A percentile compares a stretch with the other conserved stretches of the same genome.
Evolutionary conservation across 2,329 filamentous ascomycete genomes (phyloP).

Genomic region (Elsinoe necatrix): DNA sequence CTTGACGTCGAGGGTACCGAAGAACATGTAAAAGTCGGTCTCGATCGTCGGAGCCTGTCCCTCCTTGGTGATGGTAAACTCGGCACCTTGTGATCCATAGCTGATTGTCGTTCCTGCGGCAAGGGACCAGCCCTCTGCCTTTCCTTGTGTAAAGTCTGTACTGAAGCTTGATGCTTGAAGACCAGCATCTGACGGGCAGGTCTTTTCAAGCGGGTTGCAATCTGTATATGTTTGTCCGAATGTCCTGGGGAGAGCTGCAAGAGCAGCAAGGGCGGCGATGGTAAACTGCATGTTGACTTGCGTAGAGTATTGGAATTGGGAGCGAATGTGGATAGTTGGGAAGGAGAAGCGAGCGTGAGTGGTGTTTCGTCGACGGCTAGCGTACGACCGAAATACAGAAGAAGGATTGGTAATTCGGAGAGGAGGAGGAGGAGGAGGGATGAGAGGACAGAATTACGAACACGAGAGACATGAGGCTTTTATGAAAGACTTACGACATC

Average conservation of each 20-base stretch:
- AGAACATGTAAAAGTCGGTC: conserved; percentile 77
- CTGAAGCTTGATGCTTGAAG: conserved; percentile 50
- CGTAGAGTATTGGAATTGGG: background rate
- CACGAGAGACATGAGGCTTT: conserved; percentile 12
- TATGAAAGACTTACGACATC: conserved; percentile 11
- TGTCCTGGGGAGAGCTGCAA: conserved; percentile 39
- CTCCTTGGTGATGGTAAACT: conserved; percentile 61
- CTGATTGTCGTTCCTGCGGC: conserved; percentile 57
- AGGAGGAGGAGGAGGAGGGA: conserved; percentile 9
- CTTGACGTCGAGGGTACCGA: conserved; percentile 66
- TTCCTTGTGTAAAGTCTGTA: conserved; percentile 46
- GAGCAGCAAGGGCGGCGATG: conserved; percentile 28
- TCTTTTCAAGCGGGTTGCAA: conserved; percentile 67
- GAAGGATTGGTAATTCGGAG: conserved; percentile 6
- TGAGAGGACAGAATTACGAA: conserved; percentile 11
- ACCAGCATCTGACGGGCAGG: conserved; percentile 63
- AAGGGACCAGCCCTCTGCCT: conserved; percentile 51
- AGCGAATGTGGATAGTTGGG: conserved; percentile 12
- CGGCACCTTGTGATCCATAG: conserved; percentile 55
- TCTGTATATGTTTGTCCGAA: conserved; percentile 65
- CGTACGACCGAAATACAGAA: conserved; percentile 7
- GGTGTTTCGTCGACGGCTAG: conserved; percentile 13
- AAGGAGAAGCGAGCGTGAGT: conserved; percentile 2
- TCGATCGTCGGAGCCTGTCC: conserved; percentile 71
- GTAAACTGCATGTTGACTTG: conserved; percentile 28